A percentile compares a stretch with the other conserved stretches of the same genome.
Conservation (phyloP, 2,329 filamentous ascomycete species). For the Epichloe typhina region DNA sequence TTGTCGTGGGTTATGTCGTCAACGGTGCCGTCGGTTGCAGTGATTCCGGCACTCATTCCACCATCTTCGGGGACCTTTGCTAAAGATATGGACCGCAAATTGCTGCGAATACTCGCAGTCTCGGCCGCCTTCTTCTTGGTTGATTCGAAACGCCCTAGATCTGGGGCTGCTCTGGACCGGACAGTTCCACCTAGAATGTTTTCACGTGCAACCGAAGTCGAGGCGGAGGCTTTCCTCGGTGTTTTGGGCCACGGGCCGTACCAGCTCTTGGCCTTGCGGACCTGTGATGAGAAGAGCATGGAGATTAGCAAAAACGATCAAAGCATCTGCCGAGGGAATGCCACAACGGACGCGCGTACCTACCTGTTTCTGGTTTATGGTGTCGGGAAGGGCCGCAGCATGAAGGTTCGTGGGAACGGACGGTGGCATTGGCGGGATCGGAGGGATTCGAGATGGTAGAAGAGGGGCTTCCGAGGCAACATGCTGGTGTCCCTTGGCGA, state of each 20-base stretch:
- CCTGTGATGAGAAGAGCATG: constrained; percentile 18
- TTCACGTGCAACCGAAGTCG: constrained; percentile 46
- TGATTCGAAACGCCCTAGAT: constrained; percentile 38
- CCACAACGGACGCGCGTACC: neutral
- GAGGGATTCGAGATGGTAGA: neutral
- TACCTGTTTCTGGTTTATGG: constrained; percentile 8
- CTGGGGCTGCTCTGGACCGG: constrained; percentile 30
- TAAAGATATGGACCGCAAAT: constrained; percentile 11
- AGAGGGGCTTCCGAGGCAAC: neutral
- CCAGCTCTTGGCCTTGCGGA: constrained; percentile 44
- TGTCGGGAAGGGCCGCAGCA: neutral
- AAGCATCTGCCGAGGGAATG: neutral
- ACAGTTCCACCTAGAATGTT: constrained; percentile 45
- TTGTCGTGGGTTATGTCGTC: neutral
- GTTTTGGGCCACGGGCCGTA: constrained; percentile 47
- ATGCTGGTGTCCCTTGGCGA: neutral
- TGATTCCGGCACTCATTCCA: constrained; percentile 1
- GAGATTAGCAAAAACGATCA: neutral
- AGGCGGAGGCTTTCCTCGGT: constrained; percentile 45
- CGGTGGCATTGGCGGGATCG: constrained; percentile 4
- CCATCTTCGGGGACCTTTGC: constrained; percentile 15
- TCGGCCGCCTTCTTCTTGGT: constrained; percentile 22
- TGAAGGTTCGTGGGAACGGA: neutral
- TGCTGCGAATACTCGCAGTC: constrained; percentile 17
- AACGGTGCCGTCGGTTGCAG: neutral